Evolutionary conservation across 1,284 basidiomycete species (phyloP), one percentile per base, ranked within the genome.

Genomic region (Naganishia cerealis): DNA sequence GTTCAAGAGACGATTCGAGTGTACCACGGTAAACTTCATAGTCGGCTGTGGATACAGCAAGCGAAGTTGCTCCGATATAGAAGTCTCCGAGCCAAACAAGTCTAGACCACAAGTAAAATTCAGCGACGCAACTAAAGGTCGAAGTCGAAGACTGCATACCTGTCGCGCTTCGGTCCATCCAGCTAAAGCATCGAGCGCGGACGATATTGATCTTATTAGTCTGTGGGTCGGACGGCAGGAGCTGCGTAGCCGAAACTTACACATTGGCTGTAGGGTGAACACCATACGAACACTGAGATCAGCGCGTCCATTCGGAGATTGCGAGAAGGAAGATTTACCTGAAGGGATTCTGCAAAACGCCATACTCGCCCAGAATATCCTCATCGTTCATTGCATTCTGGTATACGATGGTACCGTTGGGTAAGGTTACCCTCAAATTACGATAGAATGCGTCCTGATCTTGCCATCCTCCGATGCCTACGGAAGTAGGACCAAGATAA

Each of bases 111-210:
- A 40, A 57, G 33, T 16, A 56, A 16, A 12, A 15, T 8, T 56
- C 12, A 56, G 29, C 54, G 33, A n/a, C 13, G 10, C 36, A n/a
- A 16, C 15, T n/a, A 16, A 18, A 36, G 26, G 2, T 48, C 16
- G 12, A 6, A 18, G 29, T 55, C 5, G 9, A 36, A 10, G 8
- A 18, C 12, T 16, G 12, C 38, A 39, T 39, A 57, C 55, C 55
- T 38, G 40, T 57, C 55, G n/a, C 55, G 55, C 55, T 57, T 57
- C 21, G 55, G 55, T 24, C 55, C 55, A 40, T 57, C 55, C 55
- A 57, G 24, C 55, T 57, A 21, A 15, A 12, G 24, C 13, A 24
- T 21, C 21, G 21, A 21, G 18, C 38, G 18, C 36, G n/a, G 9
- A n/a, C 9, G 21, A 8, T 7, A 36, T 24, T 12, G 10, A 16